phyloP scores from a whole-genome alignment of 1,139 yeast genomes.

The Diutina siamensis region DNA sequence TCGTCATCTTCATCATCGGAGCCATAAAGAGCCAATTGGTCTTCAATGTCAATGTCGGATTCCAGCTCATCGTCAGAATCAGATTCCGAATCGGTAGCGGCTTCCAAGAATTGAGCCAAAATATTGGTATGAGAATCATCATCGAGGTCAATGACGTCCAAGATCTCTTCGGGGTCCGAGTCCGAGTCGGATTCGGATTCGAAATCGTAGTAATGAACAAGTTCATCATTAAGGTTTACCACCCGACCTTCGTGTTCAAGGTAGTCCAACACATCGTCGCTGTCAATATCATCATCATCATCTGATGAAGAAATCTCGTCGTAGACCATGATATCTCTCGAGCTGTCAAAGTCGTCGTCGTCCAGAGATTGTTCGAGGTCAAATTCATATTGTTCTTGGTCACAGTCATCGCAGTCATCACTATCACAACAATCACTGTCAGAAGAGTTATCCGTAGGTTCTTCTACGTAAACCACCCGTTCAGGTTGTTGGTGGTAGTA shows the following conservation, averaged over 20 bases:
- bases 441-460: slow-evolving; percentile 10
- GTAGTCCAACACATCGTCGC: slow-evolving; percentile 22
- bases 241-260: slow-evolving; percentile 27
- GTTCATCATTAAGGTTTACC: slow-evolving; percentile 29
- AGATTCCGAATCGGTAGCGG: slow-evolving; percentile 16
- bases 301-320: slow-evolving; percentile 9
- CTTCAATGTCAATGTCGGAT: slow-evolving; percentile 7
- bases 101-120: slow-evolving; percentile 18
- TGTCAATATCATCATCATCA: slow-evolving; percentile 26
- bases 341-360: slow-evolving; percentile 9
- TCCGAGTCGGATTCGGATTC: slow-evolving; percentile 8
- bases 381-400: slow-evolving; percentile 16
- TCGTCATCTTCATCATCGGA: slow-evolving; percentile 14
- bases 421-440: too few species aligned
- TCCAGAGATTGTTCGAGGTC: slow-evolving; percentile 12
- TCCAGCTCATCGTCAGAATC: neutral
- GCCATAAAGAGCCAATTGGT: neutral
- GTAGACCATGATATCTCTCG: slow-evolving; percentile 7
- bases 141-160: slow-evolving; percentile 20
- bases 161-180: slow-evolving; percentile 16
- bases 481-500: slow-evolving; percentile 11
- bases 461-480: slow-evolving; percentile 11
- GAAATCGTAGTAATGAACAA: slow-evolving; percentile 16
- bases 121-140: slow-evolving; percentile 26
- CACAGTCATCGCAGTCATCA: too few species aligned